Base-by-base conservation (phyloP, 768 basidiomycete species). In the Kwoniella mangroviensis region DNA sequence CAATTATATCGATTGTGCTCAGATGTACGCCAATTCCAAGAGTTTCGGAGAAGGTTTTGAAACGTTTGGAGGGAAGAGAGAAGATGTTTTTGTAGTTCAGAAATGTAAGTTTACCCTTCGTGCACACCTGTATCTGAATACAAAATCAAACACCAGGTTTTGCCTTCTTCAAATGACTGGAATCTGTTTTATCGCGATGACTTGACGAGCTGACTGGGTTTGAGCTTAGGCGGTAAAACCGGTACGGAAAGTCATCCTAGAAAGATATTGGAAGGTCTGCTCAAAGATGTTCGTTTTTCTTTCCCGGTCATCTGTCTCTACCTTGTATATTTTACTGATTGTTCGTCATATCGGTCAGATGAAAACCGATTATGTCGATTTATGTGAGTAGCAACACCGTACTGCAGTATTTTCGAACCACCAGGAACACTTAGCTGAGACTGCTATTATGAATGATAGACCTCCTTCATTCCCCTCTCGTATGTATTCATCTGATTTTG, bases 31-130 rank as follows among this genome's bases (percentile, higher is more conserved):
- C 2, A 84, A 82, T 69, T 80, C 81, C 53, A 34, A 51, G 28
- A 73, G 74, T 19, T 71, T 83, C 17, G 82, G 70, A 26, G 45
- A 63, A 19, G 70, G 59, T 1, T 65, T 76, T 68, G 65, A 64
- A 51, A 49, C 55, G 12, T 70, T 51, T 22, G 77, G 74, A 1
- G 56, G 81, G 4, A 62, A 76, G 2, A 64, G 82, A 34, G 76
- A 80, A 56, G 51, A 73, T 61, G 80, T 91, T 4, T 91, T 86
- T 81, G 84, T 91, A 72, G 88, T 89, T 9, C 75, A 74, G 52
- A 81, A 76, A 53, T 72, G 73, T 75, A 61, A 45, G 62, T 66
- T n/a, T 34, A 34, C 34, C 34, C 34, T 34, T 7, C 34, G 6
- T 1, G 34, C 34, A 34, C 34, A 34, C 34, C 34, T 34, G 9